These are phyloP conservation scores for Aspergillus nomiae DNA, from an alignment of 2,329 filamentous ascomycete species.

Conservation along the genomic window DNA sequence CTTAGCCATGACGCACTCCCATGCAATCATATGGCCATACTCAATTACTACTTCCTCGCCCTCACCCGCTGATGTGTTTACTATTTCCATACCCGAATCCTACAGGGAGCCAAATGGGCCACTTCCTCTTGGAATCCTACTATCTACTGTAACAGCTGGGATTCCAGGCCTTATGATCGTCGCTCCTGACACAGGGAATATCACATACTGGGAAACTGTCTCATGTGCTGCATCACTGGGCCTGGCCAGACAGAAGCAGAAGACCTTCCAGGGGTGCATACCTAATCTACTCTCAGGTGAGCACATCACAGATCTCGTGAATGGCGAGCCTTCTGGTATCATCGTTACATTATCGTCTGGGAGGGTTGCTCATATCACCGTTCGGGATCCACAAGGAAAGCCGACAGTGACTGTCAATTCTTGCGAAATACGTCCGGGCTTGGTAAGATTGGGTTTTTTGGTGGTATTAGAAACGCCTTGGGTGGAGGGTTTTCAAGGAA, in stretches of 20 bases:
- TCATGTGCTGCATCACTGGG: slow-evolving; percentile 83
- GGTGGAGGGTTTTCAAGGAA: slow-evolving; percentile 70
- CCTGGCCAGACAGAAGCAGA: slow-evolving; percentile 78
- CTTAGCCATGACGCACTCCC: slow-evolving; percentile 75
- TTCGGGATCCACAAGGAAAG: slow-evolving; percentile 84
- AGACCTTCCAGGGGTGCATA: slow-evolving; percentile 74
- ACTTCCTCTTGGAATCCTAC: slow-evolving; percentile 79
- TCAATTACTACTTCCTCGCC: slow-evolving; percentile 45
- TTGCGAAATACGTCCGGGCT: slow-evolving; percentile 63
- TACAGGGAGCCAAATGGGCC: slow-evolving; percentile 68
- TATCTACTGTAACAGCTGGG: slow-evolving; percentile 74
- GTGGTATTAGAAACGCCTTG: slow-evolving; percentile 76
- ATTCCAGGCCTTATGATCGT: slow-evolving; percentile 86
- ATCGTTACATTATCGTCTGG: slow-evolving; percentile 83
- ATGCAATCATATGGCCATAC: slow-evolving; percentile 92
- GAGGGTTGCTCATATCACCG: slow-evolving; percentile 79
- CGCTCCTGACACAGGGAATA: slow-evolving; percentile 78
- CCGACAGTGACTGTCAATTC: slow-evolving; percentile 75
- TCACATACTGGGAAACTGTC: slow-evolving; percentile 95
- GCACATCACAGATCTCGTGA: slow-evolving; percentile 72
- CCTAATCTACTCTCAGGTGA: slow-evolving; percentile 78
- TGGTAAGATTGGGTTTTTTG: slow-evolving; percentile 66
- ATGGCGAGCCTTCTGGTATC: slow-evolving; percentile 85
- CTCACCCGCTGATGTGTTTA: slow-evolving; percentile 65
- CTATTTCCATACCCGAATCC: slow-evolving; percentile 75